Base-by-base conservation (phyloP, 129 eudicot species). In the Tagetes patula region DNA sequence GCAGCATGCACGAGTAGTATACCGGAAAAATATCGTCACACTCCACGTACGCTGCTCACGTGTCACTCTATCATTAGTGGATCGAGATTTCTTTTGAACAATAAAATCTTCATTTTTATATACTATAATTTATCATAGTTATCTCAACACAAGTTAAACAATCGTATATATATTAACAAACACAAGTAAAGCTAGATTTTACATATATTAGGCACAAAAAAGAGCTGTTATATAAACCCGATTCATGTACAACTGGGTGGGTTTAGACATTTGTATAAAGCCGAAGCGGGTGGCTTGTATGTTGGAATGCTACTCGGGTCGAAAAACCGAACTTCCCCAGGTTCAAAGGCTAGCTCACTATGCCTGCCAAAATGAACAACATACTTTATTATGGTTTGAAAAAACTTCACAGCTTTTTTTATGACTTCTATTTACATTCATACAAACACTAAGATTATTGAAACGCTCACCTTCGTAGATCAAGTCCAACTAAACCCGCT, bases 401-500 rank as follows among this genome's bases (percentile, higher is more conserved):
- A 12, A 38, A 62, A 12, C 67, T 36, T 37, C 37, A 5, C 3
- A 9, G 10, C 31, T 36, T 10, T 12, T 10, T 0, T 20, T 20
- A 20, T 8, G 4, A 14, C 6, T 1, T 32, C 0, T 54, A 8
- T 67, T 67, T 20, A 20, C 27, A 20, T 20, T 45, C 11, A 32
- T 39, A 42, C 14, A 3, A 52, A 65, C 56, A n/a, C 6, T 1
- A 62, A 37, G 34, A n/a, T 53, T 58, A 52, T 41, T 11, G 59
- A 56, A 47, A 20, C 3, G 64, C 81, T 72, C 66, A 88, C 97
- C 99, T 90, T 73, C 92, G 75, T 46, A 94, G 88, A 77, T 90
- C 97, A 46, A 94, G 99, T 52, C 99, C 99, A 1, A 90, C 79
- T 41, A 94, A 67, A 53, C 99, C 99, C 42, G 97, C 98, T 86